Conservation (phyloP, 148 eudicot genomes). For the Beta vulgaris region DNA sequence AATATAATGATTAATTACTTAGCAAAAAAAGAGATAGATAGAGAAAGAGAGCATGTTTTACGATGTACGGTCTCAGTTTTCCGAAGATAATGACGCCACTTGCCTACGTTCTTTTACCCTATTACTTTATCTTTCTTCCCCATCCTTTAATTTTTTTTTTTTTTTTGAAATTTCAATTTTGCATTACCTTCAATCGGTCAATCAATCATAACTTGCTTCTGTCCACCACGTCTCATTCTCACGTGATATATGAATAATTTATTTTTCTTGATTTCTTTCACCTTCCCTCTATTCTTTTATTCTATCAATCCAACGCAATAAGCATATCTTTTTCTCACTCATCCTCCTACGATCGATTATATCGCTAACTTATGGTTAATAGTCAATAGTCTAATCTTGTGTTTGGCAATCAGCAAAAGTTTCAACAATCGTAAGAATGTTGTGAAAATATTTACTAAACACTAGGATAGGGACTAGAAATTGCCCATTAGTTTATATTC, state of each 20-base stretch:
- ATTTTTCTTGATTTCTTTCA: no score
- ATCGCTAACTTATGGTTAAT: no score
- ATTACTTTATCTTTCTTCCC: not conserved
- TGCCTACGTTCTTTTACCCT: not conserved
- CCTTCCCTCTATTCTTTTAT: no score
- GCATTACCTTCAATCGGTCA: not conserved
- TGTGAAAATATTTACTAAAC: no score
- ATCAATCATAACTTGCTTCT: not conserved
- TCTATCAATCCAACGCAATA: not conserved
- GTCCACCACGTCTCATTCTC: constrained; percentile 1
- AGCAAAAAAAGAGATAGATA: no score
- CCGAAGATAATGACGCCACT: constrained; percentile 3
- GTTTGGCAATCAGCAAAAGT: no score
- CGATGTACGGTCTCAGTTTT: constrained; percentile 24
- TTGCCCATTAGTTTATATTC: no score
- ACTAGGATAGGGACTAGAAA: no score
- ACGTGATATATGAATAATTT: not conserved
- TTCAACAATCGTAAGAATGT: no score
- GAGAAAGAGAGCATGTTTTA: constrained; percentile 11
- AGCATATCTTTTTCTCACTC: constrained; percentile 5
- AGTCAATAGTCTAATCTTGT: no score
- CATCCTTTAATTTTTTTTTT: not conserved
- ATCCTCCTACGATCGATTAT: not conserved
- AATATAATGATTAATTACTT: no score
- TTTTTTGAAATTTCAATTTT: not conserved